These are phyloP conservation scores for Trichopus zeylanicus DNA, from an alignment of 116 monocot species.

Conservation along the genomic window DNA sequence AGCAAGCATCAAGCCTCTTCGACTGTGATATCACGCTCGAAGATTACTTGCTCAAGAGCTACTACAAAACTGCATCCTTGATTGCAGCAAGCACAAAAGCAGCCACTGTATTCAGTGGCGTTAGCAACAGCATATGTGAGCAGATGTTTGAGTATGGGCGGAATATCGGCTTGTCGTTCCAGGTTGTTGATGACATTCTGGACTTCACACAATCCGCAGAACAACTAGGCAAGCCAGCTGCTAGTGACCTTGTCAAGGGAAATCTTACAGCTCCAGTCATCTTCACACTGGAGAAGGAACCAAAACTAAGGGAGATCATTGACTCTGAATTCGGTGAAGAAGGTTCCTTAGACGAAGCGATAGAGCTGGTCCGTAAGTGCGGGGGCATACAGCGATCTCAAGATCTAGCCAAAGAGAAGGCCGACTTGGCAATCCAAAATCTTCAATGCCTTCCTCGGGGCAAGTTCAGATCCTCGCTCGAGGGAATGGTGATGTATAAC, in stretches of 20 bases:
- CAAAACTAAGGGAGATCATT: conserved; percentile 60
- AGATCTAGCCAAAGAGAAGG: conserved; percentile 72
- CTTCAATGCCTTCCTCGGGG: conserved; percentile 60
- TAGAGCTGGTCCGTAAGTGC: conserved; percentile 46
- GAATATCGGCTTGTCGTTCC: conserved; percentile 88
- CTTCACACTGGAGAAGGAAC: conserved; percentile 64
- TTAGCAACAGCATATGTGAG: conserved; percentile 30
- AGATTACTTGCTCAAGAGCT: conserved; percentile 88
- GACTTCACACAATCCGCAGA: conserved; percentile 92
- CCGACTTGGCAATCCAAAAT: conserved; percentile 47
- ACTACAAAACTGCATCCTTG: conserved; percentile 89
- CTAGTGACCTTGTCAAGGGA: conserved; percentile 70
- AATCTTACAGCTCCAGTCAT: conserved; percentile 92
- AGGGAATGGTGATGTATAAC: conserved; percentile 74
- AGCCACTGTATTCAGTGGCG: conserved; percentile 72
- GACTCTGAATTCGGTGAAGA: conserved; percentile 77
- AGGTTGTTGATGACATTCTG: conserved; percentile 88
- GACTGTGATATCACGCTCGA: conserved; percentile 63
- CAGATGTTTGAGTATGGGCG: conserved; percentile 86
- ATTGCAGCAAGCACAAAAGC: conserved; percentile 79
- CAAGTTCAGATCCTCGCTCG: conserved; percentile 57
- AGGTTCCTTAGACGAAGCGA: conserved; percentile 54
- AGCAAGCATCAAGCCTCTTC: conserved; percentile 84
- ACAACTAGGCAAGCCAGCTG: conserved; percentile 91
- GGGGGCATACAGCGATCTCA: conserved; percentile 64